Percentiles rank a stretch among this genome's conserved stretches.
These are phyloP conservation scores for Zoysia matrella DNA, from an alignment of 202 grass and related monocot species.

Conservation along the genomic window DNA sequence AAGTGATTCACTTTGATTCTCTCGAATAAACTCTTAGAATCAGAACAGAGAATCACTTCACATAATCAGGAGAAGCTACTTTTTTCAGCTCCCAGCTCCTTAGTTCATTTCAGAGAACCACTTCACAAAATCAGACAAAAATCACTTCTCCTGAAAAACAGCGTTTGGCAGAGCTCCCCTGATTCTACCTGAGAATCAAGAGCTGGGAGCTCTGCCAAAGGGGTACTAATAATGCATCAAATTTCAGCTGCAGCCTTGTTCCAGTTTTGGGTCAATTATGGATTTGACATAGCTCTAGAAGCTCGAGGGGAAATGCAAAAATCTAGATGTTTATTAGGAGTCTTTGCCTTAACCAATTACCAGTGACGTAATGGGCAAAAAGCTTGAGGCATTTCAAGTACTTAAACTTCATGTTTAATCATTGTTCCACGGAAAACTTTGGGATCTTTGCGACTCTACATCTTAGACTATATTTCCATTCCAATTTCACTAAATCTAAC, in stretches of 20 bases:
- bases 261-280: not conserved
- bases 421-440: not conserved
- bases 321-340: not conserved
- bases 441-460: not conserved
- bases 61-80: no score
- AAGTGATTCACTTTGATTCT: no score
- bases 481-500: not conserved
- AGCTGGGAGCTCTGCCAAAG: no score
- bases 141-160: no score
- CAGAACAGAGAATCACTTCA: no score
- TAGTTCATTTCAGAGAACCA: no score
- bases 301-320: not conserved
- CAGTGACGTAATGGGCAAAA: not conserved
- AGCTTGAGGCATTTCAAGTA: not conserved
- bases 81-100: no score
- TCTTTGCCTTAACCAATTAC: not conserved
- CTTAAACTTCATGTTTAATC: not conserved
- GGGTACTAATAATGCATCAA: not conserved
- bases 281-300: not conserved
- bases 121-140: no score
- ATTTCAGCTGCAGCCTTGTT: conserved; percentile 6
- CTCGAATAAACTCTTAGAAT: no score
- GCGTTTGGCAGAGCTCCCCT: no score
- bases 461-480: not conserved
- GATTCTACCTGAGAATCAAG: no score